Conservation (phyloP, 192 early-diverging fungal genomes). For the Cladochytrium replicatum region DNA sequence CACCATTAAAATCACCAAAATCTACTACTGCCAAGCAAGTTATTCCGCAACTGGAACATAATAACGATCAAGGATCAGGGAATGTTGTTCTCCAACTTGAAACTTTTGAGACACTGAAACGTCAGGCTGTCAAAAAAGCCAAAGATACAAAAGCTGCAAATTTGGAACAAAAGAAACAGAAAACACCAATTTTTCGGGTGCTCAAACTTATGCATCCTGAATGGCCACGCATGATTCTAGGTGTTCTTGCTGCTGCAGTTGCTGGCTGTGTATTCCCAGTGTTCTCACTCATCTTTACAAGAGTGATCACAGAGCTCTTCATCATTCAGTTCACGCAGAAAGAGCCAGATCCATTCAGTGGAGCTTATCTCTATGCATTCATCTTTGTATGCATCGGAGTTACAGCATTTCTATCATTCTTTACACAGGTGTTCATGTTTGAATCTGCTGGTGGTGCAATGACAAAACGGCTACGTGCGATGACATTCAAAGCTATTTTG, state of each 20-base stretch:
- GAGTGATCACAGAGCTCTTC: constrained; percentile 24
- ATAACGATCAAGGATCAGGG: constrained; percentile 36
- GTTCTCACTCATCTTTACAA: constrained; percentile 53
- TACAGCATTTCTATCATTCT: constrained; percentile 42
- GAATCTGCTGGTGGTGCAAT: constrained; percentile 58
- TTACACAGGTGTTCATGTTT: constrained; percentile 50
- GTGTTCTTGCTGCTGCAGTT: constrained; percentile 47
- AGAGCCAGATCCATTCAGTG: not conserved
- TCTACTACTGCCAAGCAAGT: too few relatives aligned
- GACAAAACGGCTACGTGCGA: constrained; percentile 50
- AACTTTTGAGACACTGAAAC: constrained; percentile 1
- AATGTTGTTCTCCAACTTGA: not conserved
- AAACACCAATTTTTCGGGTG: constrained; percentile 15
- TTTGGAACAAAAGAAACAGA: constrained; percentile 9
- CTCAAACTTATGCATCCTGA: constrained; percentile 33
- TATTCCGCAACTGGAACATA: constrained; percentile 38
- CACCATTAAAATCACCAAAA: constrained; percentile 40
- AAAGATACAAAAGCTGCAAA: constrained; percentile 15
- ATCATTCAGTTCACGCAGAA: not conserved
- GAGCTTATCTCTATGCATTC: constrained; percentile 42
- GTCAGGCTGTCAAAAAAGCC: too few relatives aligned
- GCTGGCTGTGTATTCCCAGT: constrained; percentile 68
- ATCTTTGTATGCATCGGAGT: constrained; percentile 55
- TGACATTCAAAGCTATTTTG: constrained; percentile 61
- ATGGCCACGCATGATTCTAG: constrained; percentile 35